Evolutionary conservation across 78 protist genomes (phyloP), one percentile per base, ranked within the genome.

Genomic region (Dictyostelium firmibasis): DNA sequence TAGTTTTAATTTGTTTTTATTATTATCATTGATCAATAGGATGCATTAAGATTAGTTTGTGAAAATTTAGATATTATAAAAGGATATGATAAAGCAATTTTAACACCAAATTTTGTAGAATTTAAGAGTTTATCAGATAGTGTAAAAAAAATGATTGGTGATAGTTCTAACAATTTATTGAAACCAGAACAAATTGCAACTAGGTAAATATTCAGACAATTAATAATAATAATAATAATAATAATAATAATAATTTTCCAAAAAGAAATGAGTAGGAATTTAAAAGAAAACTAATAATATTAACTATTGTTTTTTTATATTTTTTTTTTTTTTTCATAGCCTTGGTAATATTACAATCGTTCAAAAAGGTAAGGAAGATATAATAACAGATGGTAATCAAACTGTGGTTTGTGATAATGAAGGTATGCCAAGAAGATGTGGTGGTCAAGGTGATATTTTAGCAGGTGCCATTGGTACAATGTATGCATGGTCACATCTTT

Each of bases 41-140:
- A 97, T 16, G 98, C 96, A 20, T 25, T 97, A 27, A 18, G 91
- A n/a, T 89, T 96, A n/a, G 43, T 85, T 47, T 33, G 88, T 14
- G 75, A 47, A 4, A 57, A 86, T 31, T 81, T 91, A 33, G 95
- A 85, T 3, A 11, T 95, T 6, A 44, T 95, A 50, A 33, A 69
- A 67, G 96, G 92, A 25, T 57, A 77, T 62, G 87, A 91, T n/a
- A 62, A 62, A 38, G 96, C 74, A 23, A 86, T 97, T 23, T 81
- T 97, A 43, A 96, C 98, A 3, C 98, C 98, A 38, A 97, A 97
- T 57, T 38, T 77, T 41, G 70, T 57, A 7, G 98, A 97, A 74
- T 85, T n/a, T 36, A 75, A 47, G 5, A 50, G 69, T n/a, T 76
- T 96, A 53, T 95, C 94, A 14, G 86, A 89, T 67, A 67, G 75